Conservation (phyloP, 176 grass and related monocot genomes). For the Rhynchospora tenuis region DNA sequence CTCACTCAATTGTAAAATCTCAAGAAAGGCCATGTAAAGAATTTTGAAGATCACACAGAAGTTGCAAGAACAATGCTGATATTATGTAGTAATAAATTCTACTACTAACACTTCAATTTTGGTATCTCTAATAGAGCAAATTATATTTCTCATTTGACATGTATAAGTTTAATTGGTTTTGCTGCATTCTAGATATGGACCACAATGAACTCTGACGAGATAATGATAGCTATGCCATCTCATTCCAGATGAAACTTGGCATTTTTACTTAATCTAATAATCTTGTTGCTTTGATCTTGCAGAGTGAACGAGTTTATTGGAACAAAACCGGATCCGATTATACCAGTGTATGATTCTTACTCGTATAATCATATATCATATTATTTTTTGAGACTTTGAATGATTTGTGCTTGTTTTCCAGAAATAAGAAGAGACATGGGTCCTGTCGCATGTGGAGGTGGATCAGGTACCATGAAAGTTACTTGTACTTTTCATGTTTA, state of each 20-base stretch:
- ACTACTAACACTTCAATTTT: too few species aligned
- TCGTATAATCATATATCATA: conserved; percentile 21
- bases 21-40: background rate
- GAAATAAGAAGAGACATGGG: conserved; percentile 56
- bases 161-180: background rate
- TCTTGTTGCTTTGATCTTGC: conserved; percentile 16
- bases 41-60: background rate
- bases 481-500: background rate
- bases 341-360: conserved; percentile 67
- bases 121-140: background rate
- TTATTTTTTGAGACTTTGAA: background rate
- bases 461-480: conserved; percentile 46
- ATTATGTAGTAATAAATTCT: background rate
- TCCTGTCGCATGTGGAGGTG: conserved; percentile 53
- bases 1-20: background rate
- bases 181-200: background rate
- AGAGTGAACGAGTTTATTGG: conserved; percentile 86
- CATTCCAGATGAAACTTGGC: conserved; percentile 3
- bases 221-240: background rate
- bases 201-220: background rate
- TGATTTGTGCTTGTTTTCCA: conserved; percentile 31
- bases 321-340: conserved; percentile 68
- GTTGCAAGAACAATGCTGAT: background rate
- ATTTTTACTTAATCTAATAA: conserved; percentile 1
- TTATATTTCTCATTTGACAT: background rate